Evolutionary conservation across 495 filamentous ascomycete species (phyloP), one percentile per base, ranked within the genome.

Genomic region (Rostrohypoxylon terebratum): DNA sequence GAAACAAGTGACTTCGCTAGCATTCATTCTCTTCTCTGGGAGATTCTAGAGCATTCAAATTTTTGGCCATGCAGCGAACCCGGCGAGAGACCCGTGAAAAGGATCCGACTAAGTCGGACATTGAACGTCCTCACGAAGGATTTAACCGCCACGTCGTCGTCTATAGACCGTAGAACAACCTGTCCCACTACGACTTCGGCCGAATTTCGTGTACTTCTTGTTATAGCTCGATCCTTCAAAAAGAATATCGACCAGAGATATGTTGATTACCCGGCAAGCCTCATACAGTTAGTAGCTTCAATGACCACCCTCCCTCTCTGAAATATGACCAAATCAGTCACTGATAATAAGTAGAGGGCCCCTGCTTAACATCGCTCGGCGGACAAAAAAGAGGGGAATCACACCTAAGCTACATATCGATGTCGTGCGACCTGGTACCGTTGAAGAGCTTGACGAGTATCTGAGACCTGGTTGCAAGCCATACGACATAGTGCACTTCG

Each of bases 361-460:
- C 18, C 38, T 57, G 13, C 53, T 57, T 33, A 57, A 57, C 53
- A 57, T 57, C n/a, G 53, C 53, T 4, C 53, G 53, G 4, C 34
- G 33, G 16, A 57, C 53, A 3, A 57, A 57, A 8, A 33, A 57
- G 18, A 34, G 31, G 20, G 53, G 53, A 13, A 38, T 57, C 4
- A 57, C 53, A 4, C 53, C 53, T 21, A 57, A 57, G 53, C n/a
- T 57, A 31, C 53, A 57, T 57, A 57, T 57, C 31, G 53, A 57
- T 57, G 53, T 57, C 5, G 53, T 57, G 6, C 53, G 53, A 18
- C 53, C 53, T 21, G 53, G 53, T 2, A 57, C 53, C n/a, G 33
- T 57, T 11, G 53, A 57, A 2, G 53, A 57, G 31, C 53, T 57
- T 38, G 53, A 57, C n/a, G 53, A 57, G 18, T 57, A 57, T n/a